These are phyloP conservation scores for Didymella lethalis DNA, from an alignment of 2,329 filamentous ascomycete genomes.

Conservation along the genomic window DNA sequence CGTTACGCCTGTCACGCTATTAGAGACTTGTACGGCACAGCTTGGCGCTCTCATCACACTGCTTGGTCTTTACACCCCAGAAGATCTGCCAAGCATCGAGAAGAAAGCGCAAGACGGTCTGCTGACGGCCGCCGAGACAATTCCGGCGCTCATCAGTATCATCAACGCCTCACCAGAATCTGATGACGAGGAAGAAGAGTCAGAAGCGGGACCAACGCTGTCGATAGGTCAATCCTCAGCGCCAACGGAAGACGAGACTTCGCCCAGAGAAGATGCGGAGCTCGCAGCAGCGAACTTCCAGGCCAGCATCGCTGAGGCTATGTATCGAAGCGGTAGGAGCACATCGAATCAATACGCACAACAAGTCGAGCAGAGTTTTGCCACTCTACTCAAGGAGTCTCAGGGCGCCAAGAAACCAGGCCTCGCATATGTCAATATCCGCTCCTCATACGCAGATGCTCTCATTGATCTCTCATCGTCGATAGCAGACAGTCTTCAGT, in stretches of 20 bases:
- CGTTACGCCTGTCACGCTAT: constrained; percentile 68
- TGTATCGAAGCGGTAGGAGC: constrained; percentile 61
- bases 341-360: constrained; percentile 63
- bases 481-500: constrained; percentile 42
- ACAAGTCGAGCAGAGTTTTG: constrained; percentile 47
- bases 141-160: constrained; percentile 60
- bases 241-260: constrained; percentile 45
- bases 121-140: constrained; percentile 61
- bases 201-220: constrained; percentile 42
- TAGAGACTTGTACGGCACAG: constrained; percentile 73
- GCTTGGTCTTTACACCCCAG: constrained; percentile 58
- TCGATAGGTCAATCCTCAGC: constrained; percentile 38
- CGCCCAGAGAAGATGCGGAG: constrained; percentile 59
- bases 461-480: constrained; percentile 63
- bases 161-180: constrained; percentile 37
- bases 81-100: constrained; percentile 59
- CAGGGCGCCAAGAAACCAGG: constrained; percentile 59
- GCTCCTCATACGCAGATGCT: constrained; percentile 65
- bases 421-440: constrained; percentile 59
- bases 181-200: constrained; percentile 37
- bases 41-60: constrained; percentile 58
- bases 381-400: constrained; percentile 50
- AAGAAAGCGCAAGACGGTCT: constrained; percentile 66
- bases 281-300: constrained; percentile 66
- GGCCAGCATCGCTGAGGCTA: constrained; percentile 63